These are phyloP conservation scores for Cladosporium phlei DNA, from an alignment of 2,329 filamentous ascomycete genomes.

Conservation along the genomic window DNA sequence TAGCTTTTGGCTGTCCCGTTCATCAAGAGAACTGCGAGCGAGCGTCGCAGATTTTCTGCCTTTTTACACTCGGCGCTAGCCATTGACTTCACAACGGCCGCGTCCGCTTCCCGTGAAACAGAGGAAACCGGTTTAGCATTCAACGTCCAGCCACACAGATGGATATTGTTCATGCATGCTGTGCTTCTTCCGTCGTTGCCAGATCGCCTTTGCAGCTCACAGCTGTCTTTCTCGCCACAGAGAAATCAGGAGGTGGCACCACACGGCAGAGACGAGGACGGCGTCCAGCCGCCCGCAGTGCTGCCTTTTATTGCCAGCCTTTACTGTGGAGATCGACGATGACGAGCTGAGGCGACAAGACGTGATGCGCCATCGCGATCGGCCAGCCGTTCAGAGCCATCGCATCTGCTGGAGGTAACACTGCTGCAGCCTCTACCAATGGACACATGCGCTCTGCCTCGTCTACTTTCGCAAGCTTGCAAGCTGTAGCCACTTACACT, in stretches of 20 bases:
- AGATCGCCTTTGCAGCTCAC: constrained; percentile 12
- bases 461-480: background rate
- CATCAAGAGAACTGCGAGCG: background rate
- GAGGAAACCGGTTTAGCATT: constrained; percentile 4
- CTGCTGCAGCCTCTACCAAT: background rate
- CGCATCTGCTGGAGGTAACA: background rate
- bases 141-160: constrained; percentile 1
- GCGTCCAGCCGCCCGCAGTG: constrained; percentile 1
- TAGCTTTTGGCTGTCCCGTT: too few relatives aligned
- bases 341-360: too few relatives aligned
- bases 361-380: constrained; percentile 8
- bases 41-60: too few relatives aligned
- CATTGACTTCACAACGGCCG: background rate
- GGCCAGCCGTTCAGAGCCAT: background rate
- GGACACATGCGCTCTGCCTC: background rate
- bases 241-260: constrained; percentile 11
- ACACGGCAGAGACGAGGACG: background rate
- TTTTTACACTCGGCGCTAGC: too few relatives aligned
- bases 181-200: background rate
- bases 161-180: constrained; percentile 1
- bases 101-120: background rate
- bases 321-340: constrained; percentile 9
- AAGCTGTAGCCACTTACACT: constrained; percentile 1
- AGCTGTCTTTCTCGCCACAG: constrained; percentile 2
- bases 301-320: too few relatives aligned